phyloP scores from a whole-genome alignment of 2,329 filamentous ascomycete genomes.

The Hymenoscyphus linearis region DNA sequence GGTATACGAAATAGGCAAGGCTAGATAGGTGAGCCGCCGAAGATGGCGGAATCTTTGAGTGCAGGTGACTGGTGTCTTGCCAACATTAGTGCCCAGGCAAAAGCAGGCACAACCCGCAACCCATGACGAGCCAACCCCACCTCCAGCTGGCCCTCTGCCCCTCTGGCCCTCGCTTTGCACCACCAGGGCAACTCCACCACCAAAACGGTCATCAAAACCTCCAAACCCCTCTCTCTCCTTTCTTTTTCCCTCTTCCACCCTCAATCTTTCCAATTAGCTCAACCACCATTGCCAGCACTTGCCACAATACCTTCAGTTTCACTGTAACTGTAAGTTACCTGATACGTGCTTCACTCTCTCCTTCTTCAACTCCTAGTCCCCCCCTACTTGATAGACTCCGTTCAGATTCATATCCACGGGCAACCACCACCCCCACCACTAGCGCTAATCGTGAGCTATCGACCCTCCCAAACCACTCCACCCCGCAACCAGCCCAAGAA shows the following conservation, averaged over 20 bases:
- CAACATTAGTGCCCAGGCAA: neutral
- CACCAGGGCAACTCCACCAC: neutral
- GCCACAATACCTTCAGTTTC: neutral
- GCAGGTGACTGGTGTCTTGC: neutral
- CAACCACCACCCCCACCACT: constrained; percentile 19
- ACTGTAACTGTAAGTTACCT: neutral
- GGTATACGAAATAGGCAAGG: neutral
- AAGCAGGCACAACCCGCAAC: neutral
- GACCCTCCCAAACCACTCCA: constrained; percentile 15
- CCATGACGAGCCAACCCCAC: neutral
- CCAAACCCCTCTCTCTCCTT: neutral
- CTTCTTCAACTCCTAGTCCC: neutral
- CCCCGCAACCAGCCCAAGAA: neutral
- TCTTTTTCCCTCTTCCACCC: neutral
- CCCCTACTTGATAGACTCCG: no score
- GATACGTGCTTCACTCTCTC: neutral
- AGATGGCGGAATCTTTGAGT: neutral
- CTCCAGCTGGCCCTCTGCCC: no score
- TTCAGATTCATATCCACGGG: neutral
- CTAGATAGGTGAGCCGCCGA: neutral
- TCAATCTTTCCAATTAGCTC: neutral
- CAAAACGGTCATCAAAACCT: neutral
- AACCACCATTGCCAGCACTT: neutral
- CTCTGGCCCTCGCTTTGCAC: no score
- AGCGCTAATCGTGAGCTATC: constrained; percentile 17